Percentiles rank a stretch among this genome's conserved stretches.
Evolutionary conservation across 2,329 filamentous ascomycete genomes (phyloP).

Genomic region (Atkinsonella texensis): DNA sequence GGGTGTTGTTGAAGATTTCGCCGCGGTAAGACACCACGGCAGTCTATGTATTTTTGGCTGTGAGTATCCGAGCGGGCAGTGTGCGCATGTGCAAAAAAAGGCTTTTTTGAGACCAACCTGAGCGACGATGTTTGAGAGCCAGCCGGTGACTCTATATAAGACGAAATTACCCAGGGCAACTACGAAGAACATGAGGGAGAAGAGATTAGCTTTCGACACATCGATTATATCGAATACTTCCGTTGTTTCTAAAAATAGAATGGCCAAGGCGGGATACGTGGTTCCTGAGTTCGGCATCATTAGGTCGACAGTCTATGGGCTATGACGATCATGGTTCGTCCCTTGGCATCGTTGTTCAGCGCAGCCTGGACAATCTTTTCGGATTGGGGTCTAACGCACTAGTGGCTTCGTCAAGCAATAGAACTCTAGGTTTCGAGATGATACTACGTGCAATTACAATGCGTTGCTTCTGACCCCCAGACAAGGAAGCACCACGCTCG

Average conservation of each 20-base stretch:
- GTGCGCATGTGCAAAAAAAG: background rate
- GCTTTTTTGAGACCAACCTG: constrained; percentile 15
- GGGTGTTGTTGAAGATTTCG: constrained; percentile 36
- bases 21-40: constrained; percentile 23
- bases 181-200: constrained; percentile 43
- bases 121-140: constrained; percentile 23
- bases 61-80: too few species aligned
- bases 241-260: constrained; percentile 29
- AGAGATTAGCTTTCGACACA: constrained; percentile 33
- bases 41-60: constrained; percentile 4
- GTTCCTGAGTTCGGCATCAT: constrained; percentile 15
- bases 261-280: constrained; percentile 26
- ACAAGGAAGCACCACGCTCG: constrained; percentile 52
- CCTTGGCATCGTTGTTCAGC: constrained; percentile 39
- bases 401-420: constrained; percentile 60
- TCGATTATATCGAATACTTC: constrained; percentile 20
- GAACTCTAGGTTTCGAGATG: constrained; percentile 48
- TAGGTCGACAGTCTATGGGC: constrained; percentile 46
- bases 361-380: constrained; percentile 43
- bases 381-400: constrained; percentile 38
- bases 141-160: constrained; percentile 28
- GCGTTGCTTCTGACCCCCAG: constrained; percentile 55
- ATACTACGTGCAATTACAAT: constrained; percentile 56
- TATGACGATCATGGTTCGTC: constrained; percentile 54
- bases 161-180: constrained; percentile 34